phyloP scores from a whole-genome alignment of 2,329 filamentous ascomycete species.

The Cercospora zeina region DNA sequence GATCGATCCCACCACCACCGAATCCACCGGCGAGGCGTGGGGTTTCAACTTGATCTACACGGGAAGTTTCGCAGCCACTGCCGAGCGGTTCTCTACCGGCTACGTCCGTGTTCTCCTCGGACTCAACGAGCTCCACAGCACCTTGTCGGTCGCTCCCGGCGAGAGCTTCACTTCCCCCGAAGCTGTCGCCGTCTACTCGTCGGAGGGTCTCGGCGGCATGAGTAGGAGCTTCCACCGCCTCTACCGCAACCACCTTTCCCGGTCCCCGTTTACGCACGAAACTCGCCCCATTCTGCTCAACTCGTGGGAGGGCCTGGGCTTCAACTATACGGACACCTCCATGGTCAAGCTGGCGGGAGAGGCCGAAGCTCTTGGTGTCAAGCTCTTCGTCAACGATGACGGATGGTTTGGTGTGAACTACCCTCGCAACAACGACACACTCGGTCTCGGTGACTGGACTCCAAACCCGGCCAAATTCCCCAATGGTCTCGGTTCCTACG shows the following conservation, averaged over 20 bases:
- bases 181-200: constrained; percentile 62
- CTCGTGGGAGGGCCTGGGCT: constrained; percentile 65
- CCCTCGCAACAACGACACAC: constrained; percentile 58
- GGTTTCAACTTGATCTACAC: constrained; percentile 67
- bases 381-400: constrained; percentile 65
- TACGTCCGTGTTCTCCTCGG: constrained; percentile 62
- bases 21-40: constrained; percentile 62
- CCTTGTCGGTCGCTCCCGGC: constrained; percentile 58
- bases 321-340: constrained; percentile 58
- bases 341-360: constrained; percentile 59
- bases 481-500: constrained; percentile 55
- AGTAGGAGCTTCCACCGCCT: constrained; percentile 63
- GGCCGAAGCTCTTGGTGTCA: constrained; percentile 60
- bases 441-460: constrained; percentile 65
- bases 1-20: constrained; percentile 58
- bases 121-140: constrained; percentile 62
- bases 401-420: constrained; percentile 68
- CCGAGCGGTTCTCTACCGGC: constrained; percentile 63
- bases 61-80: constrained; percentile 62
- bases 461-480: constrained; percentile 62
- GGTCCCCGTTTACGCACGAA: constrained; percentile 56
- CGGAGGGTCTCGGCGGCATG: constrained; percentile 60
- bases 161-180: constrained; percentile 63
- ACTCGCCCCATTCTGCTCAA: constrained; percentile 61
- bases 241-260: constrained; percentile 62